Base-by-base conservation (phyloP, 768 basidiomycete genomes). In the Leccinum incarnatum region DNA sequence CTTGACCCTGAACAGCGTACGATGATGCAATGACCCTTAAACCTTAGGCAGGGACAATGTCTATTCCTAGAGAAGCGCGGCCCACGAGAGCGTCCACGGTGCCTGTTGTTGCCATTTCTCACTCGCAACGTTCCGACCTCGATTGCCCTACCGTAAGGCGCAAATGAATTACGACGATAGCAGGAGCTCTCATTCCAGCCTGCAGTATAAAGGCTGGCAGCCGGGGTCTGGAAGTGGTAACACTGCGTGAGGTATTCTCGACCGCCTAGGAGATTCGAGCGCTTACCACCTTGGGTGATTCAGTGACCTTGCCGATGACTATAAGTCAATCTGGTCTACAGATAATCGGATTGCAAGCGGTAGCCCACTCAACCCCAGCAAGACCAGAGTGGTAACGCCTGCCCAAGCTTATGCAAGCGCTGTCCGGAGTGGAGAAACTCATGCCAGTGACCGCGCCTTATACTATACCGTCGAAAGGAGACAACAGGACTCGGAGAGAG, bases 381-480 rank as follows among this genome's bases (percentile, higher is more conserved):
- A 25, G 21, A 30, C 29, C 30, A 40, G 52, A 7, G 53, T 27
- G 17, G 53, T 62, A 19, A 71, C 67, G 17, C 65, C 62, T 40
- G 65, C 65, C 27, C 67, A 71, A 54, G 65, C 62, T 1, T 65
- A 65, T 55, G 69, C 56, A 17, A 60, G 29, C 19, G 54, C 63
- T 19, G 48, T 60, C 34, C 61, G 37, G 25, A 53, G 59, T 48
- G 58, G 65, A 12, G 62, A 58, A 30, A 17, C 12, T 34, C 47
- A 51, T 48, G 23, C 23, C 23, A 23, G 23, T 23, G 51, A 65
- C 48, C 51, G 36, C n/a, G 11, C 54, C 21, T 34, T 72, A 25
- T 42, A 59, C 49, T 53, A 57, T 40, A 66, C 56, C n/a, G 61
- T 61, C 51, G 67, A 67, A 61, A 63, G 63, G 40, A 65, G 40